Conservation (phyloP, 768 basidiomycete genomes). For the Lactarius pseudohatsudake region DNA sequence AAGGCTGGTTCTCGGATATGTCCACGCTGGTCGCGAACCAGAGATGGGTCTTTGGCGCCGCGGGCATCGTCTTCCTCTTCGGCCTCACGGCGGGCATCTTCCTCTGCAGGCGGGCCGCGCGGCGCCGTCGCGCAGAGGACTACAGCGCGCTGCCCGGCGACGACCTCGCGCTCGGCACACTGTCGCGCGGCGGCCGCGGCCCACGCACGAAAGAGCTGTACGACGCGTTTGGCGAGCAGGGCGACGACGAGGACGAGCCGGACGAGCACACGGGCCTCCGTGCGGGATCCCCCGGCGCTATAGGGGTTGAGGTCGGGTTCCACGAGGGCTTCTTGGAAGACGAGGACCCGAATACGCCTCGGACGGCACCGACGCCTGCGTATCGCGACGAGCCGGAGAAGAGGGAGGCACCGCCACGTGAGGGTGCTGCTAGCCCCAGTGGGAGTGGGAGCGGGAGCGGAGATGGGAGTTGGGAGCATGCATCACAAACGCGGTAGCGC, state of each 20-base stretch:
- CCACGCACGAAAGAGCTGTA: slow-evolving; percentile 81
- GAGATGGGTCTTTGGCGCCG: slow-evolving; percentile 88
- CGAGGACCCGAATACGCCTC: slow-evolving; percentile 50
- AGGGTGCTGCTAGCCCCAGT: slow-evolving; percentile 17
- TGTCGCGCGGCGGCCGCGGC: slow-evolving; percentile 44
- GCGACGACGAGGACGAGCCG: slow-evolving; percentile 75
- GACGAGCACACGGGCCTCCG: slow-evolving; percentile 71
- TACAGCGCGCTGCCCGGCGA: slow-evolving; percentile 68
- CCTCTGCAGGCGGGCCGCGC: slow-evolving; percentile 71
- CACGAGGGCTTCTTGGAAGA: slow-evolving; percentile 85
- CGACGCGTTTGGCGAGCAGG: slow-evolving; percentile 92
- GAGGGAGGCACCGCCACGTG: slow-evolving; percentile 14
- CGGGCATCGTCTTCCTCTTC: slow-evolving; percentile 75
- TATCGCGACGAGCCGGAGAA: slow-evolving; percentile 58
- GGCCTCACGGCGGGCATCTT: slow-evolving; percentile 66
- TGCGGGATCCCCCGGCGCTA: slow-evolving; percentile 37
- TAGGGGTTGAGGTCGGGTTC: slow-evolving; percentile 43
- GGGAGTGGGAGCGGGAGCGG: slow-evolving; percentile 41
- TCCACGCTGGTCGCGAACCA: slow-evolving; percentile 68
- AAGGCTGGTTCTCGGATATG: slow-evolving; percentile 85
- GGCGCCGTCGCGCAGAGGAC: slow-evolving; percentile 42
- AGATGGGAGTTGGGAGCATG: slow-evolving; percentile 77
- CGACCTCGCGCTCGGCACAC: slow-evolving; percentile 73
- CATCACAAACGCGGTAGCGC: slow-evolving; percentile 44
- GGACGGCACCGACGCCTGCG: slow-evolving; percentile 30